phyloP scores from a whole-genome alignment of 495 filamentous ascomycete genomes.

The Aspergillus sclerotiicarbonarius region DNA sequence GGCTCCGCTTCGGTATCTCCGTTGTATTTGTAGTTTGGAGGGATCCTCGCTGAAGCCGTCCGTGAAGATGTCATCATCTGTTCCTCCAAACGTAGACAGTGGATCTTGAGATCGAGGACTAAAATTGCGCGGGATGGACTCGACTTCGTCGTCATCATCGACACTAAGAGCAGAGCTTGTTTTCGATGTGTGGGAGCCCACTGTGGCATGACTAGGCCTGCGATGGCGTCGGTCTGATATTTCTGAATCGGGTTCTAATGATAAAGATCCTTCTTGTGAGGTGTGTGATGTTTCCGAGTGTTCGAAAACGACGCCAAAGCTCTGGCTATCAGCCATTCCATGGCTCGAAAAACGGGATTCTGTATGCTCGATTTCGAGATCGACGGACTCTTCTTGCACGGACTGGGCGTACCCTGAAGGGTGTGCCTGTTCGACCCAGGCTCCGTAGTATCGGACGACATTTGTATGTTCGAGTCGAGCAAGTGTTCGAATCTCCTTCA shows the following conservation, averaged over 20 bases:
- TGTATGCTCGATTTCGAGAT: conserved; percentile 20
- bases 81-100: conserved; percentile 33
- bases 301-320: conserved; percentile 45
- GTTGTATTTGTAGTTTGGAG: conserved; percentile 37
- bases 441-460: conserved; percentile 53
- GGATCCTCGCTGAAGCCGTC: conserved; percentile 46
- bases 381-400: conserved; percentile 18
- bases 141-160: conserved; percentile 34
- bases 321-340: conserved; percentile 8
- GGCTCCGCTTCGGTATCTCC: conserved; percentile 22
- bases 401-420: conserved; percentile 18
- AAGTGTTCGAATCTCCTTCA: conserved; percentile 54
- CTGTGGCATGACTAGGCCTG: background rate
- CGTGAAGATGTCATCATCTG: conserved; percentile 50
- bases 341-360: conserved; percentile 6
- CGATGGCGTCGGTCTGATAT: background rate
- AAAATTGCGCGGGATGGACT: conserved; percentile 42
- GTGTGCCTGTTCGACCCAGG: conserved; percentile 51
- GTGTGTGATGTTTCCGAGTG: conserved; percentile 19
- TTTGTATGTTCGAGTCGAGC: conserved; percentile 54
- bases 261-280: background rate
- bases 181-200: conserved; percentile 17
- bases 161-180: conserved; percentile 25
- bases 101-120: conserved; percentile 28
- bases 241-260: background rate